Evolutionary conservation across 129 eudicot genomes (phyloP).

Genomic region (Saposhnikovia divaricata): DNA sequence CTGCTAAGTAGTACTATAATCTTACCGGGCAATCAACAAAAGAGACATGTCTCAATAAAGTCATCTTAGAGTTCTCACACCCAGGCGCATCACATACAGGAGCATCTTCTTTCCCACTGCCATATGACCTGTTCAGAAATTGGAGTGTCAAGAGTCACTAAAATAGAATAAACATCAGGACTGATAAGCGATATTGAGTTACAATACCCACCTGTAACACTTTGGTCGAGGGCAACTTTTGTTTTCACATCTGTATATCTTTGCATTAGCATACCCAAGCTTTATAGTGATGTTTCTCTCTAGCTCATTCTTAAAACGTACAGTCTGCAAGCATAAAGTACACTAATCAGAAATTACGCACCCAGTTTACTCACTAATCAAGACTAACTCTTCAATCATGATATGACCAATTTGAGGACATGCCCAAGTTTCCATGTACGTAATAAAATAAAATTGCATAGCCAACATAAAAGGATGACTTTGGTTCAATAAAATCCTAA

Average conservation of each 20-base stretch:
- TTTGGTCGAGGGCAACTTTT: constrained; percentile 86
- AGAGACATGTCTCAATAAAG: constrained; percentile 78
- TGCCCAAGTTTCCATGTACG: neutral
- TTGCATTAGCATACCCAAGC: constrained; percentile 98
- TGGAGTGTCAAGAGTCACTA: neutral
- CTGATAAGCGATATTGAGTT: neutral
- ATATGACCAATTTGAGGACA: neutral
- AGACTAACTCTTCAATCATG: neutral
- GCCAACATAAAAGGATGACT: neutral
- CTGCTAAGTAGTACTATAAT: neutral
- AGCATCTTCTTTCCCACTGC: constrained; percentile 92
- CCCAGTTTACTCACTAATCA: neutral
- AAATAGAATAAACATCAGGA: neutral
- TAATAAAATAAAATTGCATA: neutral
- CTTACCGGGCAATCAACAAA: constrained; percentile 96
- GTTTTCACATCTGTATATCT: constrained; percentile 93
- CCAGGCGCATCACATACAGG: constrained; percentile 97
- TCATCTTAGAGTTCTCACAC: constrained; percentile 88
- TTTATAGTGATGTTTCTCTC: constrained; percentile 93
- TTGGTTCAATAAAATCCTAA: neutral
- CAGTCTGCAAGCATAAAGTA: constrained; percentile 48
- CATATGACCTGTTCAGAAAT: constrained; percentile 60
- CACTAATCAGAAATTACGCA: neutral
- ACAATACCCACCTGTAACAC: constrained; percentile 70
- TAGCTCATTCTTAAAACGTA: constrained; percentile 90